These are phyloP conservation scores for Davidsoniella neocaledoniae DNA, from an alignment of 2,329 filamentous ascomycete genomes.

Conservation along the genomic window DNA sequence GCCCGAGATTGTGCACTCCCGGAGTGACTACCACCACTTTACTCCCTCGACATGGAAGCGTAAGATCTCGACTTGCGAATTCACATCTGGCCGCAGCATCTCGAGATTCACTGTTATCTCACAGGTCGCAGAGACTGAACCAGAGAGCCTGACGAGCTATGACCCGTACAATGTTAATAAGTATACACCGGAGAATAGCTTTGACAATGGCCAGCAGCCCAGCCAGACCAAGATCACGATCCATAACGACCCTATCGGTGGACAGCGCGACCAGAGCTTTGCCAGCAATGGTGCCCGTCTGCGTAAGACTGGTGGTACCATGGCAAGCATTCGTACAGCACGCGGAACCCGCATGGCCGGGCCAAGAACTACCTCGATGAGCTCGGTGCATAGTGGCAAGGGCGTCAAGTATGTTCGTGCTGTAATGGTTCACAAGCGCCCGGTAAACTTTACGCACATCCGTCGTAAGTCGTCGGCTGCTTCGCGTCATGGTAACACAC, in stretches of 20 bases:
- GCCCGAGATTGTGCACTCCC: slow-evolving; percentile 62
- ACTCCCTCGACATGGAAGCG: slow-evolving; percentile 40
- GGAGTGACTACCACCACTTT: slow-evolving; percentile 81
- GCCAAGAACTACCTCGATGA: slow-evolving; percentile 22
- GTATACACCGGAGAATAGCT: background rate
- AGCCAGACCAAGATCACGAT: slow-evolving; percentile 53
- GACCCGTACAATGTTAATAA: slow-evolving; percentile 64
- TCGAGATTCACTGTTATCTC: slow-evolving; percentile 51
- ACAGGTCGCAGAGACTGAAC: slow-evolving; percentile 36
- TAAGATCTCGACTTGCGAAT: slow-evolving; percentile 44
- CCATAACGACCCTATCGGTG: slow-evolving; percentile 24
- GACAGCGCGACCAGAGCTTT: slow-evolving; percentile 15
- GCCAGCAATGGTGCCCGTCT: slow-evolving; percentile 1
- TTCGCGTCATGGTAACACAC: background rate
- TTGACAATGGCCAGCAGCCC: slow-evolving; percentile 21
- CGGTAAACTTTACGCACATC: slow-evolving; percentile 36
- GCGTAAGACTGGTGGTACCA: slow-evolving; percentile 4
- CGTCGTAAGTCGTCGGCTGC: slow-evolving; percentile 16
- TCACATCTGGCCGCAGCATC: slow-evolving; percentile 35
- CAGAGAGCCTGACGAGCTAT: slow-evolving; percentile 46
- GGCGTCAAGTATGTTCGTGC: slow-evolving; percentile 6
- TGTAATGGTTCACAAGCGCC: slow-evolving; percentile 30
- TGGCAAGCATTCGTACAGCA: slow-evolving; percentile 7
- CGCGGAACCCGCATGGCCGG: slow-evolving; percentile 3
- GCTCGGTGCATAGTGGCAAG: slow-evolving; percentile 30